Percentiles rank a stretch among this genome's conserved stretches.
Evolutionary conservation across 75 land plant species (phyloP).

Genomic region (Selaginella moellendorffii): DNA sequence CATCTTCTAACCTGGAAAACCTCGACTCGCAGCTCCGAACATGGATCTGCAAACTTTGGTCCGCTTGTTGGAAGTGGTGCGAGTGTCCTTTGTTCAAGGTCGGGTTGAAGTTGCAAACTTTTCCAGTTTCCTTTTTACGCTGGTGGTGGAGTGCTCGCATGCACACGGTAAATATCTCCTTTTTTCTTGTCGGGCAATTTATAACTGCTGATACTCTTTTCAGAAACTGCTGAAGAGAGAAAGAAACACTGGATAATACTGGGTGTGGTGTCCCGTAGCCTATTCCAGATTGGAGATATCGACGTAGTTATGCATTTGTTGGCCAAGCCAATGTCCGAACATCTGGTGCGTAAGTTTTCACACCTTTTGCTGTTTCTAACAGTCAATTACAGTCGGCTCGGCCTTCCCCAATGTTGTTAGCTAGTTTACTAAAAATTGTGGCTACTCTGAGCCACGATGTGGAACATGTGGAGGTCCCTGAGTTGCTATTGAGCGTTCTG

Average conservation of each 20-base stretch:
- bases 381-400: too few species aligned
- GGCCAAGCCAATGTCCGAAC: not conserved
- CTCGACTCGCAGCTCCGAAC: constrained; percentile 28
- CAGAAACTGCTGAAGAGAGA: not conserved
- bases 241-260: not conserved
- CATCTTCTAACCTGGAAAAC: not conserved
- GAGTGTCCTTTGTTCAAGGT: constrained; percentile 40
- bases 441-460: too few species aligned
- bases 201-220: too few species aligned
- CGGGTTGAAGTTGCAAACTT: constrained; percentile 34
- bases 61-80: constrained; percentile 45
- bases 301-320: not conserved
- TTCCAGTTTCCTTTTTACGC: constrained; percentile 45
- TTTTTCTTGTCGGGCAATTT: too few species aligned
- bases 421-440: too few species aligned
- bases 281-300: not conserved
- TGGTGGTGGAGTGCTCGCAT: constrained; percentile 16
- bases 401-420: too few species aligned
- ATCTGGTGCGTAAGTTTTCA: not conserved
- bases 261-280: not conserved
- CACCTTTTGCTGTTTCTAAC: too few species aligned
- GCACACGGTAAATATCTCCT: not conserved
- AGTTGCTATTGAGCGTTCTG: too few species aligned
- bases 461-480: too few species aligned
- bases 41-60: constrained; percentile 30